Evolutionary conservation across 1,139 yeast species (phyloP).

Genomic region (Taphrina confusa): DNA sequence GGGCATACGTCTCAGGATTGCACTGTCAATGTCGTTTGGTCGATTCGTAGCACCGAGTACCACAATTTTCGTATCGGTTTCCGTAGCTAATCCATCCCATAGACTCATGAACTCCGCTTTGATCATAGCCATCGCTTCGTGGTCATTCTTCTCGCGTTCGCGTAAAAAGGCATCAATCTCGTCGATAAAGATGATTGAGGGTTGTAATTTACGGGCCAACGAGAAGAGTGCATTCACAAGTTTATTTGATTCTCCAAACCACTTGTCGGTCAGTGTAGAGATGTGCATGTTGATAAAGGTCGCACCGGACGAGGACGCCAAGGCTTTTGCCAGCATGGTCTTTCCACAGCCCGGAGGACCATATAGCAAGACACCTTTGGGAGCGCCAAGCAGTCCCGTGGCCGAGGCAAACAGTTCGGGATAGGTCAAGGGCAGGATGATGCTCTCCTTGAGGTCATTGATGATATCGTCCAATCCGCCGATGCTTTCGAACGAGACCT

Average conservation of each 20-base stretch:
- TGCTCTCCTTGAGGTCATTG: slow-evolving; percentile 83
- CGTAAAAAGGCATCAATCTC: slow-evolving; percentile 93
- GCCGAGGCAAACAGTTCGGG: slow-evolving; percentile 50
- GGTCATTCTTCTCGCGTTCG: slow-evolving; percentile 76
- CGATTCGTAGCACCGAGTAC: slow-evolving; percentile 95
- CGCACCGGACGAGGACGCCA: slow-evolving; percentile 90
- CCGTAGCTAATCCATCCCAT: slow-evolving; percentile 78
- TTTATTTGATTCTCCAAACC: slow-evolving; percentile 97
- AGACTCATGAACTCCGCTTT: slow-evolving; percentile 96
- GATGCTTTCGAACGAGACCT: slow-evolving; percentile 68
- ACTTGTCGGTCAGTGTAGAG: slow-evolving; percentile 95
- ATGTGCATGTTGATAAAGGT: slow-evolving; percentile 86
- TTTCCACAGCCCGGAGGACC: slow-evolving; percentile 99
- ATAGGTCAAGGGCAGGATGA: slow-evolving; percentile 75
- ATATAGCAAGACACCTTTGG: slow-evolving; percentile 87
- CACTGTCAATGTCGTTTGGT: slow-evolving; percentile 86
- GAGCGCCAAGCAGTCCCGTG: slow-evolving; percentile 73
- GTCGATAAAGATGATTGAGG: slow-evolving; percentile 92
- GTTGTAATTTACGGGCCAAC: slow-evolving; percentile 84
- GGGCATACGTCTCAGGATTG: slow-evolving; percentile 90
- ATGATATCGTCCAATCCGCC: slow-evolving; percentile 85
- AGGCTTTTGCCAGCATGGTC: slow-evolving; percentile 94
- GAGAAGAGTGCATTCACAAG: slow-evolving; percentile 92
- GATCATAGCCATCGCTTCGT: slow-evolving; percentile 91
- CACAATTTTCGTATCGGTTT: slow-evolving; percentile 73